phyloP scores from a whole-genome alignment of 352 stramenopile genomes.

The Albugo laibachii region DNA sequence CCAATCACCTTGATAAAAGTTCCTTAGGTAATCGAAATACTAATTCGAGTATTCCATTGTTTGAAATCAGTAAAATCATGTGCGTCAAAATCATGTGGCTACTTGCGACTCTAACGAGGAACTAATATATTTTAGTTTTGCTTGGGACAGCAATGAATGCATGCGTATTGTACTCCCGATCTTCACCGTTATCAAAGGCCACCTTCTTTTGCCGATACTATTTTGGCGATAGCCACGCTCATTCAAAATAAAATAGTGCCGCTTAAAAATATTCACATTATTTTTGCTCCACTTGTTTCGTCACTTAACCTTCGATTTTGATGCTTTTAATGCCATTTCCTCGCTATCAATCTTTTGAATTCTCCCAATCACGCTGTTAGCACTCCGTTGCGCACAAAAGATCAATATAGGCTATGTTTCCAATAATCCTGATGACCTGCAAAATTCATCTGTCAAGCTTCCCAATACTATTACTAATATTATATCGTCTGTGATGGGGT shows the following conservation, averaged over 20 bases:
- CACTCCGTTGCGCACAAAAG: conserved; percentile 8
- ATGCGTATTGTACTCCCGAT: neutral
- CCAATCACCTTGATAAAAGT: conserved; percentile 6
- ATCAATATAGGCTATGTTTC: conserved; percentile 1
- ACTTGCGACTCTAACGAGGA: conserved; percentile 9
- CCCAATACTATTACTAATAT: conserved; percentile 1
- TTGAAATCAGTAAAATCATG: conserved; percentile 3
- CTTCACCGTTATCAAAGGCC: neutral
- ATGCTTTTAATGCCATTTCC: neutral
- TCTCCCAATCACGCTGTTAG: conserved; percentile 4
- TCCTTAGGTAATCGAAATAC: conserved; percentile 4
- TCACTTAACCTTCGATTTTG: neutral
- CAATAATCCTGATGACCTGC: conserved; percentile 8
- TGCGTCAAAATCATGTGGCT: conserved; percentile 7
- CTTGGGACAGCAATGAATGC: neutral
- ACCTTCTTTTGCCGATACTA: neutral
- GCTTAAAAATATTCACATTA: no score
- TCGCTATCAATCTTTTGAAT: neutral
- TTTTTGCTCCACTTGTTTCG: no score
- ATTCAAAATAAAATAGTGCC: neutral
- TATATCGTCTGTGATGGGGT: conserved; percentile 5
- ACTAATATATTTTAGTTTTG: conserved; percentile 1
- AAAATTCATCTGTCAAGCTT: conserved; percentile 9
- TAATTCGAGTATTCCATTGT: neutral
- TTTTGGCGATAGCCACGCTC: neutral